Conservation (phyloP, 2,329 filamentous ascomycete species). For the Clonostachys byssicola region DNA sequence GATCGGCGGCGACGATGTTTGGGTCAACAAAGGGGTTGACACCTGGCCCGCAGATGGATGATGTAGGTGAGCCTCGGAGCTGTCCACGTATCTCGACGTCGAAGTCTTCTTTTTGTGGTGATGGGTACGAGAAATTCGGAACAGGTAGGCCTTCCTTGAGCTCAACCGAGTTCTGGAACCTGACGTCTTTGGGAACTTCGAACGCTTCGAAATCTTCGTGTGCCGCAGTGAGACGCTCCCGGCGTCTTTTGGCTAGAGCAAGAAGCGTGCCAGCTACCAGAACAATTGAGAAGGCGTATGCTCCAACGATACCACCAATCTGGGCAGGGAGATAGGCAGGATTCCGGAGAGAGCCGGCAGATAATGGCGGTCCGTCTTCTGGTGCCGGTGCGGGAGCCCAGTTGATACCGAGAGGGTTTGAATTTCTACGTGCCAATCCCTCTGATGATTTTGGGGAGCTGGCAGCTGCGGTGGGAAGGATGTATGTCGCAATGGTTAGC, state of each 20-base stretch:
- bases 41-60: constrained; percentile 44
- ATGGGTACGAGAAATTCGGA: constrained; percentile 48
- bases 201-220: constrained; percentile 44
- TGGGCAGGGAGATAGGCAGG: constrained; percentile 69
- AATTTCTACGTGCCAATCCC: constrained; percentile 13
- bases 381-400: constrained; percentile 45
- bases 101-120: constrained; percentile 29
- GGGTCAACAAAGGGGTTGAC: constrained; percentile 73
- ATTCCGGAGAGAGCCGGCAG: constrained; percentile 55
- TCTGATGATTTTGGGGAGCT: background rate
- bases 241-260: constrained; percentile 51
- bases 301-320: constrained; percentile 77
- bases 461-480: background rate
- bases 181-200: constrained; percentile 3
- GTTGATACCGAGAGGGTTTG: constrained; percentile 36
- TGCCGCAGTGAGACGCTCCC: constrained; percentile 45
- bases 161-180: constrained; percentile 10
- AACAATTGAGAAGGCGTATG: constrained; percentile 75
- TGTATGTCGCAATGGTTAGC: background rate
- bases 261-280: constrained; percentile 66
- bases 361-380: constrained; percentile 56
- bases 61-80: constrained; percentile 29
- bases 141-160: constrained; percentile 14
- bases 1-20: constrained; percentile 69
- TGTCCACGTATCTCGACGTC: constrained; percentile 7